Base-by-base conservation (phyloP, 495 filamentous ascomycete genomes). In the Podospora bellae-mahoneyi region DNA sequence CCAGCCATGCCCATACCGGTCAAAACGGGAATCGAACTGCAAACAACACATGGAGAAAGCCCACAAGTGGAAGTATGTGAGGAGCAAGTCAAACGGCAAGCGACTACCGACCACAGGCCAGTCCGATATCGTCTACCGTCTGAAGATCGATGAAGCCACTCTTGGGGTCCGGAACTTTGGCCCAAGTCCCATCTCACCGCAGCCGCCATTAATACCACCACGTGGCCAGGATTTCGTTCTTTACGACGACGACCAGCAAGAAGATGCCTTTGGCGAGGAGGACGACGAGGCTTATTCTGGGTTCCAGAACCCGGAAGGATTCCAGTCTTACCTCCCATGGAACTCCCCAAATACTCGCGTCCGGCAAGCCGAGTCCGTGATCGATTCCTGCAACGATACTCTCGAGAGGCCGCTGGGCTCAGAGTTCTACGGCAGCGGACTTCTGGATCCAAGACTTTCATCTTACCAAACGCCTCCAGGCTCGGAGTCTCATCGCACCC, bases 31-130 rank as follows among this genome's bases (percentile, higher is more conserved):
- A 78, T 95, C 91, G 75, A 99, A 99, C 79, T 96, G 92, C 87
- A 98, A 98, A 77, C 95, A 99, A 77, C 95, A 99, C 78, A 99
- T 99, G 95, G 95, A 99, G 82, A 99, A 98, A 77, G 88, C 92
- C 0, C 95, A 99, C 72, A 86, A 88, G 30, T 98, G 92, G 89
- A 81, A 83, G 2, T 99, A 99, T 72, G 85, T 91, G 68, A 89
- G 93, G 60, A 92, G 91, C 65, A 97, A 97, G 84, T 91, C 90
- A 78, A 96, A 94, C 39, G 75, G 75, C 62, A 87, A 88, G 48
- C 71, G 64, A 3, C 15, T 63, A 16, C 23, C 62, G 16, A 26
- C 26, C 26, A 57, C 39, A 27, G 39, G 34, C 15, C 65, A 65
- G 13, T 23, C 20, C 44, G 28, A 59, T 4, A 59, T 34, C 18